These are phyloP conservation scores for Umbilicus rupestris DNA, from an alignment of 164 flowering plant species.

Conservation along the genomic window DNA sequence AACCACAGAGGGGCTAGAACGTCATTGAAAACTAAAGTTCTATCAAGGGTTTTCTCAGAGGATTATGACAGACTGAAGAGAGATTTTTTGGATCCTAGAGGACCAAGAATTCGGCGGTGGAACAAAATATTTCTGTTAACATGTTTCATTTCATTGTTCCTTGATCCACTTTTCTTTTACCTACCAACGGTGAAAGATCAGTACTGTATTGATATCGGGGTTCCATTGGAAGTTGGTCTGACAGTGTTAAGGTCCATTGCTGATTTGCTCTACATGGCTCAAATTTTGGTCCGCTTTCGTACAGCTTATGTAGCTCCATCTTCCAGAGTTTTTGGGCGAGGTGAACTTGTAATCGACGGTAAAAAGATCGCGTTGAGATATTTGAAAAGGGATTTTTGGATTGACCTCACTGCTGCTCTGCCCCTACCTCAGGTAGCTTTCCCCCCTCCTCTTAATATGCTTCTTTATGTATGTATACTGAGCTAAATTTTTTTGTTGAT, in stretches of 20 bases:
- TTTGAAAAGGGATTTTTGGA: slow-evolving; percentile 46
- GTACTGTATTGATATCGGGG: slow-evolving; percentile 47
- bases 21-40: slow-evolving; percentile 59
- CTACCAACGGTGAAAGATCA: slow-evolving; percentile 39
- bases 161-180: slow-evolving; percentile 86
- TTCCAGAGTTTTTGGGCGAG: slow-evolving; percentile 93
- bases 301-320: slow-evolving; percentile 91
- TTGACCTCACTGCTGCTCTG: neutral
- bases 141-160: slow-evolving; percentile 73
- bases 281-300: slow-evolving; percentile 57
- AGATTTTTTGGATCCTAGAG: slow-evolving; percentile 77
- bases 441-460: neutral
- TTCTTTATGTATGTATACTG: neutral
- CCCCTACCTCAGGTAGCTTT: neutral
- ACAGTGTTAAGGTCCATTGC: slow-evolving; percentile 54
- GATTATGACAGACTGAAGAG: slow-evolving; percentile 60
- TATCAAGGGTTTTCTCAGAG: slow-evolving; percentile 85
- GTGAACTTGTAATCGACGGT: slow-evolving; percentile 77
- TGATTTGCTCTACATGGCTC: slow-evolving; percentile 63
- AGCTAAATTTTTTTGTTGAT: neutral
- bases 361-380: slow-evolving; percentile 61
- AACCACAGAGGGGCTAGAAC: slow-evolving; percentile 16
- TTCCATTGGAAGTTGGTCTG: slow-evolving; percentile 39
- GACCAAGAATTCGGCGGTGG: slow-evolving; percentile 57
- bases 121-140: slow-evolving; percentile 68